Base-by-base conservation (phyloP, 495 filamentous ascomycete genomes). In the Bathelium albidoporum region DNA sequence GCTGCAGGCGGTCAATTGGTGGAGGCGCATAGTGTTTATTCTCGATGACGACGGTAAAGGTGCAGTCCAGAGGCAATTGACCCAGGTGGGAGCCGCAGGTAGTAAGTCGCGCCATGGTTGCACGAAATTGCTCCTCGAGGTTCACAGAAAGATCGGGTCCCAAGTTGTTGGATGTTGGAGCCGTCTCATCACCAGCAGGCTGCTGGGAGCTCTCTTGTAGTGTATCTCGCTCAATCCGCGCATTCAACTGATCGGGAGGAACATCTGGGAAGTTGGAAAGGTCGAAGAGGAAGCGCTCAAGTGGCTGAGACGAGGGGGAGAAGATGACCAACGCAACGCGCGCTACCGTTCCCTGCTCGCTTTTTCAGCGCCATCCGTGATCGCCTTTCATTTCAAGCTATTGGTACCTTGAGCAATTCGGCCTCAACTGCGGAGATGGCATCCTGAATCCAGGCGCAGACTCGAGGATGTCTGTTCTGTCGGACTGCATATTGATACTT, bases 221-320 rank as follows among this genome's bases (percentile, higher is more conserved):
- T 29, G 22, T 16, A 20, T 10, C 26, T 16, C 79, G 81, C 62
- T 80, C 70, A 36, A 78, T 68, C 4, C 66, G 65, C 29, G 72
- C 69, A 34, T 69, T 68, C 28, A 64, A 71, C 69, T 83, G 81
- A 61, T 73, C 73, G 32, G 73, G 66, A 36, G 80, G 78, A 10
- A 89, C 80, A 34, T 75, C 77, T 0, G 94, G 94, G 68, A 96
- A 95, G 20, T 74, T 75, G 60, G 82, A 80, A 24, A 94, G 81
- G 76, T 95, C 89, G 73, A 96, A 92, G 66, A 95, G 78, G 82
- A 86, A 96, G 63, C 92, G 84, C 72, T 97, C 94, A 72, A 94
- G 52, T 1, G 71, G 69, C 63, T 65, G 64, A 52, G 76, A 44
- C 76, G 79, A 59, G 71, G 73, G 62, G 62, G 80, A 80, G 78